phyloP scores from a whole-genome alignment of 805 yeast genomes.

The Lachancea sp. region DNA sequence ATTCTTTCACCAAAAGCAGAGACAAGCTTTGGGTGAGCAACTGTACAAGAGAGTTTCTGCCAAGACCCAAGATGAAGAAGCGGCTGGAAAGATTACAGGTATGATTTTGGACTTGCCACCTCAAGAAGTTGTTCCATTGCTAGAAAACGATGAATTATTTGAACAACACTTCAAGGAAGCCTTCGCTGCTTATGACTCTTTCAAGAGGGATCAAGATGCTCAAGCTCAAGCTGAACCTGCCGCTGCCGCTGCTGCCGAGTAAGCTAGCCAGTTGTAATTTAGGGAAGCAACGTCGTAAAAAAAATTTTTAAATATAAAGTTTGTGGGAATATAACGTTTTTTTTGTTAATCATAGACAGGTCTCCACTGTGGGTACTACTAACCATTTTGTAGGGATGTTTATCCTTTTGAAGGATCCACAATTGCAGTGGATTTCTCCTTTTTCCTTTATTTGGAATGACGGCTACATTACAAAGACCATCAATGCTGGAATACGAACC shows the following conservation, averaged over 20 bases:
- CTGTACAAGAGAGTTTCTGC: conserved; percentile 87
- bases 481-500: too few relatives aligned
- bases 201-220: conserved; percentile 50
- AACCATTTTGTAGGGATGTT: too few relatives aligned
- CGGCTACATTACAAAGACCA: too few relatives aligned
- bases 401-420: too few relatives aligned
- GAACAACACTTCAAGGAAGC: conserved; percentile 92
- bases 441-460: too few relatives aligned
- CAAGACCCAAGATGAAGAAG: conserved; percentile 83
- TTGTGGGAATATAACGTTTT: conserved; percentile 11
- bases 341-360: conserved; percentile 3
- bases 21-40: conserved; percentile 97
- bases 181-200: conserved; percentile 85
- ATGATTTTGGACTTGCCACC: conserved; percentile 95
- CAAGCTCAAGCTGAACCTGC: conserved; percentile 15
- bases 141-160: conserved; percentile 86
- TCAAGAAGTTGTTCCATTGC: conserved; percentile 78
- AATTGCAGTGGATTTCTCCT: too few relatives aligned
- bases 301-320: conserved; percentile 9
- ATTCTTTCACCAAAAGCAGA: conserved; percentile 75
- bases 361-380: too few relatives aligned
- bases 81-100: conserved; percentile 98
- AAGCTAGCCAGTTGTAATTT: conserved; percentile 3
- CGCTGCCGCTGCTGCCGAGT: conserved; percentile 6
- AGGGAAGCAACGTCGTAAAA: conserved; percentile 3